Evolutionary conservation across 306 rosid genomes (phyloP).

Genomic region (Pterocarpus santalinus): DNA sequence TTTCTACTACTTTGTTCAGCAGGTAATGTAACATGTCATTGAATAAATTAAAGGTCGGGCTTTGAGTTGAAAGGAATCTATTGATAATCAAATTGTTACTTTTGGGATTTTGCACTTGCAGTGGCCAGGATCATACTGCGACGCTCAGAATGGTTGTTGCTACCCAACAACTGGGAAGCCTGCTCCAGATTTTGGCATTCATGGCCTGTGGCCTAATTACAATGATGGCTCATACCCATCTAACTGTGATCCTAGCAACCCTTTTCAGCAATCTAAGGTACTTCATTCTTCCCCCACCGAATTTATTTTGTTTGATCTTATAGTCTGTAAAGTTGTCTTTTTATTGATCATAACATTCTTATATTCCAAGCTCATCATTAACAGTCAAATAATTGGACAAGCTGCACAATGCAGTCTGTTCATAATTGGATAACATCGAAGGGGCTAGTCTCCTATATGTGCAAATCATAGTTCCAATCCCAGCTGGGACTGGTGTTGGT

Average conservation of each 20-base stretch:
- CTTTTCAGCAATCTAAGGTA: conserved; percentile 67
- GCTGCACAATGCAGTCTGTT: not conserved
- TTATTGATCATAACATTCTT: not conserved
- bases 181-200: conserved; percentile 76
- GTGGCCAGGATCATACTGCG: conserved; percentile 98
- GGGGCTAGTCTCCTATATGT: too few species aligned
- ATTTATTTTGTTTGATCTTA: not conserved
- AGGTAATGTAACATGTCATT: conserved; percentile 53
- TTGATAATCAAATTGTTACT: not conserved
- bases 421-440: not conserved
- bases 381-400: not conserved
- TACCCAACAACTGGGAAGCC: conserved; percentile 85
- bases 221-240: conserved; percentile 75
- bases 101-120: conserved; percentile 41
- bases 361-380: not conserved
- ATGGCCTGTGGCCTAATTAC: conserved; percentile 87
- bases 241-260: conserved; percentile 66
- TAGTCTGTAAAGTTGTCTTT: not conserved
- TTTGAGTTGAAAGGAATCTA: not conserved
- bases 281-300: not conserved
- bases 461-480: too few species aligned
- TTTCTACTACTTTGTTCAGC: conserved; percentile 90
- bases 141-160: conserved; percentile 71
- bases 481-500: too few species aligned
- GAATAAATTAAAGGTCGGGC: not conserved